phyloP scores from a whole-genome alignment of 2,329 filamentous ascomycete genomes.

The Podosphaera xanthii region DNA sequence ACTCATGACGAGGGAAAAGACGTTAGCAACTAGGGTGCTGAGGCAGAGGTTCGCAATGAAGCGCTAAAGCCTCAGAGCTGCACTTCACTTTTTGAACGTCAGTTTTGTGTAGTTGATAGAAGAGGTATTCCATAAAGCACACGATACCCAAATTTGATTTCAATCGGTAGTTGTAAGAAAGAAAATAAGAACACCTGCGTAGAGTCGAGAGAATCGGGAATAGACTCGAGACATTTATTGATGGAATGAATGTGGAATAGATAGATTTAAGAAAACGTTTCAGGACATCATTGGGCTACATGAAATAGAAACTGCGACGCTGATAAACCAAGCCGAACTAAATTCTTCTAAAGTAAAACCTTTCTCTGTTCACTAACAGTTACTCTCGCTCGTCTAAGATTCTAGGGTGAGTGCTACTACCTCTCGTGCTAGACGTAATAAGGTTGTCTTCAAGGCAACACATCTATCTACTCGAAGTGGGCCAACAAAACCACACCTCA shows the following conservation, averaged over 20 bases:
- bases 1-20: constrained; percentile 18
- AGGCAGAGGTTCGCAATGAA: constrained; percentile 4
- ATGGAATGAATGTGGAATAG: background rate
- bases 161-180: background rate
- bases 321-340: background rate
- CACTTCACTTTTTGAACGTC: background rate
- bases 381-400: too few relatives aligned
- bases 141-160: background rate
- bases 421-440: too few relatives aligned
- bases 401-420: too few relatives aligned
- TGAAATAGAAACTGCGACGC: background rate
- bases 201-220: background rate
- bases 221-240: background rate
- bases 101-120: background rate
- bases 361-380: too few relatives aligned
- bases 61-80: background rate
- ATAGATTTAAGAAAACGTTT: background rate
- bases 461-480: too few relatives aligned
- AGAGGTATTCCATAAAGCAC: background rate
- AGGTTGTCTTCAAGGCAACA: too few relatives aligned
- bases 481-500: too few relatives aligned
- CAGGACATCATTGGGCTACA: background rate
- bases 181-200: background rate
- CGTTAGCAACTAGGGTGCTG: constrained; percentile 9
- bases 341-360: background rate